Conservation (phyloP, 208 protist species). For the Sergeia podlipaevii region DNA sequence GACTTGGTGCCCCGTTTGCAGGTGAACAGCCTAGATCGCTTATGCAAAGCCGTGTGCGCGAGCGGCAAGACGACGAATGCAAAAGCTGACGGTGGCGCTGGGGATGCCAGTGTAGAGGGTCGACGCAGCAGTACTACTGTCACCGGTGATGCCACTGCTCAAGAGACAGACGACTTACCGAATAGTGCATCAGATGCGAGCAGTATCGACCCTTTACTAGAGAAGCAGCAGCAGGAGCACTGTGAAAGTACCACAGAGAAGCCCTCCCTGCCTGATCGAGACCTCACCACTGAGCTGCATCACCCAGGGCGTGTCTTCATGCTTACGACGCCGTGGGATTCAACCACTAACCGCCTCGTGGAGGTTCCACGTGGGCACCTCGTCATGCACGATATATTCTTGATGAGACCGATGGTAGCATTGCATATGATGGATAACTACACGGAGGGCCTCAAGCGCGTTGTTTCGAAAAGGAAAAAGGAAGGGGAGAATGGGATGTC, state of each 20-base stretch:
- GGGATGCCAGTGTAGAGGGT: no score
- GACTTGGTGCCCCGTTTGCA: constrained; percentile 61
- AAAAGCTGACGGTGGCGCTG: no score
- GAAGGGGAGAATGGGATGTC: no score
- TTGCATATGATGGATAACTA: constrained; percentile 47
- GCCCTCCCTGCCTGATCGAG: not conserved
- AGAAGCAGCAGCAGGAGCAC: no score
- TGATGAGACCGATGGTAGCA: constrained; percentile 43
- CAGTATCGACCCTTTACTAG: no score
- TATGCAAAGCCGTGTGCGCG: constrained; percentile 8
- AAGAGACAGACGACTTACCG: no score
- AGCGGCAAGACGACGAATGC: no score
- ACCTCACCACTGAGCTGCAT: constrained; percentile 46
- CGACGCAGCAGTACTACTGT: no score
- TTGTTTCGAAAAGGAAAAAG: not conserved
- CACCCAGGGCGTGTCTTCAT: constrained; percentile 54
- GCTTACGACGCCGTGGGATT: constrained; percentile 42
- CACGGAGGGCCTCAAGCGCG: constrained; percentile 14
- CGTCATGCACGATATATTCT: constrained; percentile 48
- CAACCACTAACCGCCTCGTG: constrained; percentile 35
- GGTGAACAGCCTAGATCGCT: constrained; percentile 60
- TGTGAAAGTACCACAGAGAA: not conserved
- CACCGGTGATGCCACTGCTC: not conserved
- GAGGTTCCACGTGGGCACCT: constrained; percentile 51
- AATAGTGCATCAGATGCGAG: no score